These are phyloP conservation scores for Pythium aphanidermatum DNA, from an alignment of 352 stramenopile genomes.

Conservation along the genomic window DNA sequence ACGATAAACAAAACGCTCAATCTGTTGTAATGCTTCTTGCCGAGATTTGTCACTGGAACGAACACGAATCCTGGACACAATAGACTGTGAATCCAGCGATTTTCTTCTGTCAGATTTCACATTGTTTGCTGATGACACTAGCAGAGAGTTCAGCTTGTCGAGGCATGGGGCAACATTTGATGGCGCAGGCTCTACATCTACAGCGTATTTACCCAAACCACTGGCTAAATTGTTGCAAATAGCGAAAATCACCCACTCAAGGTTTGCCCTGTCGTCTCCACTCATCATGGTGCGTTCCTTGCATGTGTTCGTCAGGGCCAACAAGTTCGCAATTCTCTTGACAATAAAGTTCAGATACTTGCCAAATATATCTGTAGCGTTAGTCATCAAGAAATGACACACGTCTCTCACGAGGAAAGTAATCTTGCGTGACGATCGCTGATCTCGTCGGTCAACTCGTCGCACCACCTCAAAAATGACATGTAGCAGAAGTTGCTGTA, in stretches of 20 bases:
- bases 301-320: conserved; percentile 22
- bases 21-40: conserved; percentile 29
- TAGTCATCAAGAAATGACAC: conserved; percentile 59
- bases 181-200: conserved; percentile 57
- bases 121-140: conserved; percentile 28
- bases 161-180: conserved; percentile 52
- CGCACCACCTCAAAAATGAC: conserved; percentile 65
- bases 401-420: conserved; percentile 50
- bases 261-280: conserved; percentile 49
- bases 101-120: no score
- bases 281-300: not conserved
- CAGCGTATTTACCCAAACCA: conserved; percentile 63
- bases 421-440: conserved; percentile 21
- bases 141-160: conserved; percentile 61
- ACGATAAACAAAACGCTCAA: conserved; percentile 56
- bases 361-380: conserved; percentile 58
- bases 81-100: not conserved
- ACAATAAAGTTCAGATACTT: conserved; percentile 75
- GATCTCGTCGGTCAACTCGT: conserved; percentile 17
- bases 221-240: conserved; percentile 70
- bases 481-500: conserved; percentile 62
- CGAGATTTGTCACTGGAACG: not conserved
- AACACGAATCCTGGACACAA: not conserved
- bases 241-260: conserved; percentile 76
- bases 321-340: conserved; percentile 64